phyloP scores from a whole-genome alignment of 495 filamentous ascomycete species.

The Penicillium cinerascens region DNA sequence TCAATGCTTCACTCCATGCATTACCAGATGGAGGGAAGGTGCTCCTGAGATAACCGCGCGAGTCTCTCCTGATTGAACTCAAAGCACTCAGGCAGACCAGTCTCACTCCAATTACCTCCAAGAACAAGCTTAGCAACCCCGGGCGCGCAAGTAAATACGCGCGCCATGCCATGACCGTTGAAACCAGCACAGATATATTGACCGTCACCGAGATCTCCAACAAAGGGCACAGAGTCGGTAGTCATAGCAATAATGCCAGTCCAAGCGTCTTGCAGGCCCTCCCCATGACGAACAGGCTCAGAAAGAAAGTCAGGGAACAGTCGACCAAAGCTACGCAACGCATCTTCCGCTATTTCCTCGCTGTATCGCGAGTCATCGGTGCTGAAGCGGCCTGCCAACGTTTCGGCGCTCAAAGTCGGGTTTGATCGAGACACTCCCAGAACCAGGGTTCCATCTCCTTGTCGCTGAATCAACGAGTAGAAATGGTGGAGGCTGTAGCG shows the following conservation, averaged over 20 bases:
- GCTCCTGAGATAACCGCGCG: constrained; percentile 9
- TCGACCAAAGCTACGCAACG: constrained; percentile 17
- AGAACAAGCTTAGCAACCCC: constrained; percentile 24
- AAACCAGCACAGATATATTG: constrained; percentile 37
- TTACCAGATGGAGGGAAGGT: constrained; percentile 25
- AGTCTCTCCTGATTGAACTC: constrained; percentile 19
- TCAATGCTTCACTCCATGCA: not conserved
- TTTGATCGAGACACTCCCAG: constrained; percentile 30
- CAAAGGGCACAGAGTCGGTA: constrained; percentile 28
- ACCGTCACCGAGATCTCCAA: constrained; percentile 28
- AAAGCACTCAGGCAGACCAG: constrained; percentile 31
- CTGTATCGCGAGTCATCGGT: constrained; percentile 26
- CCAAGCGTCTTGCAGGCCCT: constrained; percentile 32
- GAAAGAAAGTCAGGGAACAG: constrained; percentile 18
- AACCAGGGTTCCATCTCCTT: constrained; percentile 26
- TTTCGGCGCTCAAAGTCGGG: constrained; percentile 21
- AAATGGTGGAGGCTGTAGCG: constrained; percentile 32
- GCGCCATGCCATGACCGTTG: constrained; percentile 37
- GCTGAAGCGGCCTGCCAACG: constrained; percentile 18
- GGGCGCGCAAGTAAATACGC: constrained; percentile 33
- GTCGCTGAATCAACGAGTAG: constrained; percentile 28
- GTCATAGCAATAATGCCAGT: constrained; percentile 36
- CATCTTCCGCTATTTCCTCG: constrained; percentile 26
- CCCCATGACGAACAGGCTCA: constrained; percentile 13
- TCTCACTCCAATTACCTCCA: constrained; percentile 21